A percentile compares a stretch with the other conserved stretches of the same genome.
phyloP scores from a whole-genome alignment of 106 monocot genomes.

The Chionographis japonica region DNA sequence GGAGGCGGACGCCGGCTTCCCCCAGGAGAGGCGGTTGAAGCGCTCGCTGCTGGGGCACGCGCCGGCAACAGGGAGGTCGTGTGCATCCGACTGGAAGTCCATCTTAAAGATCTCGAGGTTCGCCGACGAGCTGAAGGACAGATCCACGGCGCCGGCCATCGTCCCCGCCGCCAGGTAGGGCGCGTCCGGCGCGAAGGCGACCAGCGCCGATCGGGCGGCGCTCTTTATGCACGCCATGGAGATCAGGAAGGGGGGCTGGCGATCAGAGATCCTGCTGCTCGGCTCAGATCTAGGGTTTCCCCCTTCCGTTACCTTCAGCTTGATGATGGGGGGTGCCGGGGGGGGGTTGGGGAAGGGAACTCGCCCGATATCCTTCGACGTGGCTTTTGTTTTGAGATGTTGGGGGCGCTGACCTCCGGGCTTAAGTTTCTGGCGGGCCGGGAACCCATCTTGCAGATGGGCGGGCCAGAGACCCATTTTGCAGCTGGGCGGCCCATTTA shows the following conservation, averaged over 20 bases:
- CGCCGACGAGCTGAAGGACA: conserved; percentile 83
- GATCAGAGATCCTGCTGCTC: too few relatives aligned
- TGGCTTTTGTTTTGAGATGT: too few relatives aligned
- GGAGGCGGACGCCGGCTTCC: conserved; percentile 31
- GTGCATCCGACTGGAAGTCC: conserved; percentile 67
- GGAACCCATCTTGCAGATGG: too few relatives aligned
- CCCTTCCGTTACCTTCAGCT: too few relatives aligned
- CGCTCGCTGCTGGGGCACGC: conserved; percentile 63
- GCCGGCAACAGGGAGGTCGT: conserved; percentile 57
- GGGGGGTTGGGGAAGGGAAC: too few relatives aligned
- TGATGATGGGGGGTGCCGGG: too few relatives aligned
- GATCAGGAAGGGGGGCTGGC: neutral
- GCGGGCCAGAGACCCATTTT: too few relatives aligned
- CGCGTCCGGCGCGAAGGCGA: conserved; percentile 75
- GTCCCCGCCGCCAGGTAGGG: conserved; percentile 88
- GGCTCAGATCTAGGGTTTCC: too few relatives aligned
- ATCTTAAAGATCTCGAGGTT: conserved; percentile 92
- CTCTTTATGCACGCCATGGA: conserved; percentile 92
- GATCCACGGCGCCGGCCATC: conserved; percentile 90
- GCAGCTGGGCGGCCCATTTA: too few relatives aligned
- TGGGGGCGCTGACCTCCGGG: too few relatives aligned
- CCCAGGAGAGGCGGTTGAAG: conserved; percentile 91
- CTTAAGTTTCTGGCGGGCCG: too few relatives aligned
- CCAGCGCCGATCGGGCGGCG: conserved; percentile 85
- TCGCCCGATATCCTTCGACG: too few relatives aligned